Evolutionary conservation across 2,329 filamentous ascomycete species (phyloP).

Genomic region (Colletotrichum sp.): DNA sequence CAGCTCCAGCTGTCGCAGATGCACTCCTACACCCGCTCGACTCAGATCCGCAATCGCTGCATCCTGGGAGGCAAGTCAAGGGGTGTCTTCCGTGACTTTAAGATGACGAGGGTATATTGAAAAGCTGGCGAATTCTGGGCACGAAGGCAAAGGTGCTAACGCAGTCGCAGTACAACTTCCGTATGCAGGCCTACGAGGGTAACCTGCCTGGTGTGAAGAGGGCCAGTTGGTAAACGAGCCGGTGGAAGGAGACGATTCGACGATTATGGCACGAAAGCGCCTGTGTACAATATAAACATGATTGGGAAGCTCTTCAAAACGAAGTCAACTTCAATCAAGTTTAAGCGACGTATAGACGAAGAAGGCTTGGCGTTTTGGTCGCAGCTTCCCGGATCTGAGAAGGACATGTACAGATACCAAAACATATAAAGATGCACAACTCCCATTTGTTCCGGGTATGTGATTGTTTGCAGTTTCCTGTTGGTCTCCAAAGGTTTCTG

Average conservation of each 20-base stretch:
- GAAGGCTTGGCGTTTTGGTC: not conserved
- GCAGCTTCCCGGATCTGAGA: not conserved
- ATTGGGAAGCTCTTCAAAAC: not conserved
- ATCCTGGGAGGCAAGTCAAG: constrained; percentile 88
- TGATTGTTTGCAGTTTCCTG: not conserved
- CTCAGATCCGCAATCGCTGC: constrained; percentile 94
- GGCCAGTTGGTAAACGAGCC: constrained; percentile 81
- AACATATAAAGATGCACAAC: constrained; percentile 1
- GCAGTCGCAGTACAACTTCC: constrained; percentile 81
- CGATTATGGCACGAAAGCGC: not conserved
- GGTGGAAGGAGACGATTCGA: not conserved
- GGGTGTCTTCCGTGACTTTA: constrained; percentile 92
- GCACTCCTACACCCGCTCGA: constrained; percentile 93
- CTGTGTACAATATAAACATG: constrained; percentile 4
- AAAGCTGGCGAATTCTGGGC: not conserved
- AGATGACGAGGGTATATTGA: constrained; percentile 82
- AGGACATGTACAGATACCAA: not conserved
- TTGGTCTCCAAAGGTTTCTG: not conserved
- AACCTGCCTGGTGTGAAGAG: constrained; percentile 92
- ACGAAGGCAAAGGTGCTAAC: not conserved
- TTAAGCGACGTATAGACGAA: not conserved
- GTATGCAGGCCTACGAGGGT: constrained; percentile 84
- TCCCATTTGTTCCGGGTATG: not conserved
- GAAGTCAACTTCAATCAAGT: not conserved
- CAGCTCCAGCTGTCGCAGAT: constrained; percentile 93